phyloP scores from a whole-genome alignment of 2,329 filamentous ascomycete species.

The Colletotrichum endophyticum region DNA sequence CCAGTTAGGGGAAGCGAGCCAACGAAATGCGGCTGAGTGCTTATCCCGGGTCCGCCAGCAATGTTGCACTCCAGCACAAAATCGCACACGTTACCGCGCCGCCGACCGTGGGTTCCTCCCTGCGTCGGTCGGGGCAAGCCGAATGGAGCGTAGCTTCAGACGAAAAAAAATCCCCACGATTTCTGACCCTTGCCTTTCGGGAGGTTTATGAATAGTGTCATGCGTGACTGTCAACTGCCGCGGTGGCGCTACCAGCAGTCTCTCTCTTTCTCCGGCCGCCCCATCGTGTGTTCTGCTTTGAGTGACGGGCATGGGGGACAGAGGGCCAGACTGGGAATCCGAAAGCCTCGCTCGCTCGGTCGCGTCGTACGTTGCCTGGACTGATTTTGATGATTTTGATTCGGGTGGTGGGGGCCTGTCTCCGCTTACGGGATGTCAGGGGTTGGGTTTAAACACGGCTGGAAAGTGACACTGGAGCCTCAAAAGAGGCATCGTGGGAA shows the following conservation, averaged over 20 bases:
- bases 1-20: background rate
- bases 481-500: background rate
- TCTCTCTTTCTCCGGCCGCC: background rate
- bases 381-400: constrained; percentile 3
- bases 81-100: background rate
- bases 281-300: background rate
- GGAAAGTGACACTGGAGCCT: background rate
- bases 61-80: background rate
- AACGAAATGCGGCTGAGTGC: background rate
- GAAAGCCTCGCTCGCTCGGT: background rate
- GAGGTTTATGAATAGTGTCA: background rate
- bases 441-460: background rate
- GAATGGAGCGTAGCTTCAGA: background rate
- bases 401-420: background rate
- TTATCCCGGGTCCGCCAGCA: background rate
- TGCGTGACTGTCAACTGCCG: background rate
- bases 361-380: background rate
- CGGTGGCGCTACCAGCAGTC: background rate
- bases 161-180: background rate
- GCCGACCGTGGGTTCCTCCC: background rate
- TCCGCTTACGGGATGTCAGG: background rate
- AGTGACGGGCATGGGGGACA: background rate
- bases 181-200: background rate
- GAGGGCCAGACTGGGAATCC: background rate
- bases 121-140: background rate